These are phyloP conservation scores for Imleria badia DNA, from an alignment of 768 basidiomycete species.

Conservation along the genomic window DNA sequence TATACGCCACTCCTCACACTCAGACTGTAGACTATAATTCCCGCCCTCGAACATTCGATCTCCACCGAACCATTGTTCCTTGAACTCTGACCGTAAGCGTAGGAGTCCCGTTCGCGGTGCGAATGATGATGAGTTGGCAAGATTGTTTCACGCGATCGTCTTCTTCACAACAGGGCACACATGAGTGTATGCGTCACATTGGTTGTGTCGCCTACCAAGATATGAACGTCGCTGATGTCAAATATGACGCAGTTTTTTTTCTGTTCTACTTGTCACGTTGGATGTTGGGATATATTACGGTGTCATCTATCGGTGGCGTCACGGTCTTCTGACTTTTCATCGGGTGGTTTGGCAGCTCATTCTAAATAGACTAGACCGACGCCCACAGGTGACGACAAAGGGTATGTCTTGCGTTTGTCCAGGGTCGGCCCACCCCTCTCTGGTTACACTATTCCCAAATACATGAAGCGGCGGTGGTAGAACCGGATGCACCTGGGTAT, in stretches of 20 bases:
- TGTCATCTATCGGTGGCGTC: constrained; percentile 11
- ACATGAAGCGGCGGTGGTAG: constrained; percentile 5
- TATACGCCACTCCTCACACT: not conserved
- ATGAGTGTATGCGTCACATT: not conserved
- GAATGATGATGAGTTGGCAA: not conserved
- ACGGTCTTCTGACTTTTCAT: constrained; percentile 9
- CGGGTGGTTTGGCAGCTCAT: not conserved
- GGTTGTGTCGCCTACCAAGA: not conserved
- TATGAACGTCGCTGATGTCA: not conserved
- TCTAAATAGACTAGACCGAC: not conserved
- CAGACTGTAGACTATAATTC: constrained; percentile 1
- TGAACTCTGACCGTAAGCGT: not conserved
- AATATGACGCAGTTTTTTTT: not conserved
- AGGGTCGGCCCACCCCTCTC: not conserved
- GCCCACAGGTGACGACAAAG: constrained; percentile 11
- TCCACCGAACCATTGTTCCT: not conserved
- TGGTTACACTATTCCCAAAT: not conserved
- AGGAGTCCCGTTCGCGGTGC: not conserved
- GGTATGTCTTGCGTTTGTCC: not conserved
- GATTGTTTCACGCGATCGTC: not conserved
- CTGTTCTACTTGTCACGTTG: not conserved
- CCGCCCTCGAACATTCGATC: not conserved
- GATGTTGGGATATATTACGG: not conserved
- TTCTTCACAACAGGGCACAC: not conserved
- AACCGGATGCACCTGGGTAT: not conserved